Percentiles rank a stretch among this genome's conserved stretches.
Evolutionary conservation across 495 filamentous ascomycete species (phyloP).

Genomic region (Talaromyces nanjingensis): DNA sequence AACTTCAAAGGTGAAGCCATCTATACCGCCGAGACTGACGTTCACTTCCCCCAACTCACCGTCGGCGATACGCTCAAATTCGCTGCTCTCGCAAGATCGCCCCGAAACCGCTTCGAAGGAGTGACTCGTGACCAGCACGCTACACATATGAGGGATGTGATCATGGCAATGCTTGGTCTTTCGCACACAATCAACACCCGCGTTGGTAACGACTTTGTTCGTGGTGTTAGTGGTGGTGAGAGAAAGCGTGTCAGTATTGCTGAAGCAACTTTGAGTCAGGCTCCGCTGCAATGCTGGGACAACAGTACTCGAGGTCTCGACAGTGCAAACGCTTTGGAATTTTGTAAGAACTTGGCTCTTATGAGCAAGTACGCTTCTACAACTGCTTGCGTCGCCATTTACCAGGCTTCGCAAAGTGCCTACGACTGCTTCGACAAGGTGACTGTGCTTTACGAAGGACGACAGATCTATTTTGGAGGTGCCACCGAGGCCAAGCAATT

Average conservation of each 20-base stretch:
- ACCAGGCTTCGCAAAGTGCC: constrained; percentile 71
- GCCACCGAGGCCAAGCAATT: constrained; percentile 56
- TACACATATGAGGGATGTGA: constrained; percentile 61
- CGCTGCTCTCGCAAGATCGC: constrained; percentile 63
- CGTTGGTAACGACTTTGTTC: constrained; percentile 73
- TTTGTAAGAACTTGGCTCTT: constrained; percentile 59
- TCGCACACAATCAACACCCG: constrained; percentile 68
- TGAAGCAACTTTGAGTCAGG: constrained; percentile 56
- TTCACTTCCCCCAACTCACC: constrained; percentile 76
- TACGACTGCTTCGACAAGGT: constrained; percentile 78
- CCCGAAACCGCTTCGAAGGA: constrained; percentile 52
- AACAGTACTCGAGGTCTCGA: constrained; percentile 72
- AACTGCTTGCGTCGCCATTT: constrained; percentile 72
- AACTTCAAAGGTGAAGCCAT: constrained; percentile 73
- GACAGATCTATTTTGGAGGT: constrained; percentile 74
- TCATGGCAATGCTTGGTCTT: constrained; percentile 75
- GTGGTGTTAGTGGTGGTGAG: constrained; percentile 78
- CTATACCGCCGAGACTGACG: constrained; percentile 73
- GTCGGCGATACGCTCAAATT: constrained; percentile 74
- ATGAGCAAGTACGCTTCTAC: constrained; percentile 58
- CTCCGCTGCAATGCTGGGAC: constrained; percentile 77
- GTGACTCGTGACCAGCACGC: constrained; percentile 54
- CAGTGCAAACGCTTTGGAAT: constrained; percentile 75
- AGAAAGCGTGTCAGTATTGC: constrained; percentile 78
- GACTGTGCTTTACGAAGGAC: constrained; percentile 71